Evolutionary conservation across 306 rosid species (phyloP).

Genomic region (Mimosa bimucronata): DNA sequence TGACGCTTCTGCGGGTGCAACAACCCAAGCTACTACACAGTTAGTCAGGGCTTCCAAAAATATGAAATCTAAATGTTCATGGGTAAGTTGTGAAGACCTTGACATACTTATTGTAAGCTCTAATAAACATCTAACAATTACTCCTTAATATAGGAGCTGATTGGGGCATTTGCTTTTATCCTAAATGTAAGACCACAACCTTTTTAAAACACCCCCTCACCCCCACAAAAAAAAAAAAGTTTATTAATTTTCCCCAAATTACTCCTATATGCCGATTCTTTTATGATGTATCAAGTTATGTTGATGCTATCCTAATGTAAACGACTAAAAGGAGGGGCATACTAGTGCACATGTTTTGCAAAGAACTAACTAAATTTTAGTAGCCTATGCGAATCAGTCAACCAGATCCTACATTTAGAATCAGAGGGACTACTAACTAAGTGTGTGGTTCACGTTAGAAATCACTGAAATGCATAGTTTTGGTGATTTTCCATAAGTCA

Average conservation of each 20-base stretch:
- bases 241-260: background rate
- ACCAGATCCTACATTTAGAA: background rate
- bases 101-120: slow-evolving; percentile 12
- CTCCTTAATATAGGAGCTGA: background rate
- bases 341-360: background rate
- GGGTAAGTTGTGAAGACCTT: slow-evolving; percentile 52
- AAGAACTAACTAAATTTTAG: background rate
- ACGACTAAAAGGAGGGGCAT: background rate
- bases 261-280: background rate
- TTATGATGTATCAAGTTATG: background rate
- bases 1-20: slow-evolving; percentile 63
- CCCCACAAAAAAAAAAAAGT: too few relatives aligned
- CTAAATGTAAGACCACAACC: background rate
- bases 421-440: background rate
- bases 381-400: background rate
- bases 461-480: background rate
- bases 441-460: background rate
- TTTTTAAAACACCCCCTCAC: too few relatives aligned
- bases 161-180: background rate
- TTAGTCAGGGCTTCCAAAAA: slow-evolving; percentile 69
- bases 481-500: background rate
- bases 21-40: slow-evolving; percentile 60
- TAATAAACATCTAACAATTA: background rate
- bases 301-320: background rate
- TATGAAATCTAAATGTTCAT: slow-evolving; percentile 59